Base-by-base conservation (phyloP, 1,284 basidiomycete genomes). In the Ganoderma lucidum region DNA sequence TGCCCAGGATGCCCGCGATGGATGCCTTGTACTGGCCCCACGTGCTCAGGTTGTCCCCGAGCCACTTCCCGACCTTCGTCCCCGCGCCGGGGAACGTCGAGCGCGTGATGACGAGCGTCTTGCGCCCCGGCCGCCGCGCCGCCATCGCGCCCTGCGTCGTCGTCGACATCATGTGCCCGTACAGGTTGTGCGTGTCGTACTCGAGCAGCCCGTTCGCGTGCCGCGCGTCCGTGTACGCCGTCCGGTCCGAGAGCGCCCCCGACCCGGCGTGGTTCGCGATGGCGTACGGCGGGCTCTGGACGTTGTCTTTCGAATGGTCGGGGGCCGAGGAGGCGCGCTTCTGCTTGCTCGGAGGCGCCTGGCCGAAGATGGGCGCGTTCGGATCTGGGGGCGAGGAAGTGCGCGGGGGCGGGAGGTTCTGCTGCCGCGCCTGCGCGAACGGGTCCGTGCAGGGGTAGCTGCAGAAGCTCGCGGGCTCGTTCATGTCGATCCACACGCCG, bases 401-500 rank as follows among this genome's bases (percentile, higher is more conserved):
- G n/a, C 90, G 83, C 1, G 83, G 73, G 0, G 90, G 90, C 35
- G 90, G 90, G 10, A 90, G 78, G 48, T 80, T 78, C 70, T 86
- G 83, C 9, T 84, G 74, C 0, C 78, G 78, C 0, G 89, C 89
- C 79, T 90, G 86, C 65, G 82, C 80, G 76, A 84, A 88, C 6
- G 88, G 88, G 71, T 91, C 82, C 19, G 80, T 81, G 73, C 89
- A 90, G 0, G 89, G 89, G 37, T 84, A 81, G 63, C 81, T 78
- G 77, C 89, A 91, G 81, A 91, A 90, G 71, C 85, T 91, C 3
- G 89, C 78, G 14, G 90, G 89, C 70, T 92, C 90, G 76, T 92
- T 92, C 90, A 92, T 92, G 73, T 91, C 90, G 53, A 91, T 91
- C 90, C 90, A 92, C 15, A 83, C 84, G 15, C 90, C 90, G 73